Base-by-base conservation (phyloP, 768 basidiomycete genomes). In the Lactifluus piperatus region DNA sequence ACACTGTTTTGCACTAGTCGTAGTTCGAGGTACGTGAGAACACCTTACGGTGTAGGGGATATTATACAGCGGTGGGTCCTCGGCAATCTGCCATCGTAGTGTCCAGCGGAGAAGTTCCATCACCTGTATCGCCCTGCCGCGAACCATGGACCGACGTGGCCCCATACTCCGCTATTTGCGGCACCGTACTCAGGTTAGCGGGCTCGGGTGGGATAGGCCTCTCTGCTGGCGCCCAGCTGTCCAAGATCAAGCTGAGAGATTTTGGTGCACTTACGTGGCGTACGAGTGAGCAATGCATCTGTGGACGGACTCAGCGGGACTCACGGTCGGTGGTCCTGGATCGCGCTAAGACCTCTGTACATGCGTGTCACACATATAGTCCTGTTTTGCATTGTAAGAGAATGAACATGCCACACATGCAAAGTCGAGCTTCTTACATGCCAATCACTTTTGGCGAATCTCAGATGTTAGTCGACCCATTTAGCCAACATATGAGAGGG, bases 281-380 rank as follows among this genome's bases (percentile, higher is more conserved):
- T 16, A 13, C 13, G 5, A 45, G 27, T 51, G 34, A 54, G 37
- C 7, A 26, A 32, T 8, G 43, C 18, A 34, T 5, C 0, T 3
- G 34, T 34, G n/a, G 9, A 45, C 53, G 14, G 47, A 18, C 13
- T 14, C 9, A 16, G 37, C 13, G 32, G 16, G 54, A 46, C 54
- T 60, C 43, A 60, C 54, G 3, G 16, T 32, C 13, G 32, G 34
- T 26, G 27, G 13, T 44, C 52, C 22, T 36, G 27, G 26, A n/a
- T 41, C 39, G 27, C 13, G 48, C 26, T 50, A 9, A 59, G 62
- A 20, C n/a, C 22, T 13, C 51, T 43, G 48, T 60, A 54, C 47
- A 62, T 30, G 18, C 52, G 52, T 11, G 57, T 62, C 18, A 59
- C 58, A 29, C 58, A 60, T 24, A 62, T 62, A 2, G 61, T 45